These are phyloP conservation scores for Calonectria hawksworthii DNA, from an alignment of 2,329 filamentous ascomycete species.

Conservation along the genomic window DNA sequence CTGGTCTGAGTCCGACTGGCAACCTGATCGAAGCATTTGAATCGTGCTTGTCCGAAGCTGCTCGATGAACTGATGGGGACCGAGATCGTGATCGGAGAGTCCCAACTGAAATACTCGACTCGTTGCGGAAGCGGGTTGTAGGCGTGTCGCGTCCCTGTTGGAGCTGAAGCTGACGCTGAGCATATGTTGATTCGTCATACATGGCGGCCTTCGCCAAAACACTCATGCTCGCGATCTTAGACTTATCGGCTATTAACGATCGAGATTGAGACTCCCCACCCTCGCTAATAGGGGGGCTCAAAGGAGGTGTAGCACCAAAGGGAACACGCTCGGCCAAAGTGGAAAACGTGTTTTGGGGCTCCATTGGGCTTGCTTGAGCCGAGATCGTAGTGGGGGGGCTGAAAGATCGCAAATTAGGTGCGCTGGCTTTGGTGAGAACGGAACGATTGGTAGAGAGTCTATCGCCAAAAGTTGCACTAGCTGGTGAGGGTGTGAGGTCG, in stretches of 20 bases:
- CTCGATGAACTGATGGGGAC: constrained; percentile 61
- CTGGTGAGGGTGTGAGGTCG: constrained; percentile 63
- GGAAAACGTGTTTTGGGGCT: constrained; percentile 54
- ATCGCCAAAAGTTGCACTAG: constrained; percentile 59
- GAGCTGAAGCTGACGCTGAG: constrained; percentile 85
- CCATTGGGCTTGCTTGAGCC: constrained; percentile 54
- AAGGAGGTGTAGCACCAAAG: constrained; percentile 54
- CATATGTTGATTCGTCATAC: constrained; percentile 89
- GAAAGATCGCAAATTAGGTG: constrained; percentile 75
- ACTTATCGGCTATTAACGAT: constrained; percentile 79
- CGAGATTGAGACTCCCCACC: constrained; percentile 76
- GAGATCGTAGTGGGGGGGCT: constrained; percentile 62
- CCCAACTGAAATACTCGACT: constrained; percentile 58
- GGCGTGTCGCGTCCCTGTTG: constrained; percentile 80
- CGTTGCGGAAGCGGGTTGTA: constrained; percentile 59
- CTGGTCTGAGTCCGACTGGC: constrained; percentile 51
- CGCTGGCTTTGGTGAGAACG: constrained; percentile 71
- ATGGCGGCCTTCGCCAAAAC: constrained; percentile 76
- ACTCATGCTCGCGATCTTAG: constrained; percentile 81
- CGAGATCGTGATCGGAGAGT: constrained; percentile 55
- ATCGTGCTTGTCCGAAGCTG: constrained; percentile 51
- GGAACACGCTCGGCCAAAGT: constrained; percentile 49
- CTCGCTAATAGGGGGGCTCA: constrained; percentile 76
- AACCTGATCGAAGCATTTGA: constrained; percentile 42
- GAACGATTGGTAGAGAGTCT: constrained; percentile 61